Base-by-base conservation (phyloP, 805 yeast species). In the Zygosaccharomyces lentus region DNA sequence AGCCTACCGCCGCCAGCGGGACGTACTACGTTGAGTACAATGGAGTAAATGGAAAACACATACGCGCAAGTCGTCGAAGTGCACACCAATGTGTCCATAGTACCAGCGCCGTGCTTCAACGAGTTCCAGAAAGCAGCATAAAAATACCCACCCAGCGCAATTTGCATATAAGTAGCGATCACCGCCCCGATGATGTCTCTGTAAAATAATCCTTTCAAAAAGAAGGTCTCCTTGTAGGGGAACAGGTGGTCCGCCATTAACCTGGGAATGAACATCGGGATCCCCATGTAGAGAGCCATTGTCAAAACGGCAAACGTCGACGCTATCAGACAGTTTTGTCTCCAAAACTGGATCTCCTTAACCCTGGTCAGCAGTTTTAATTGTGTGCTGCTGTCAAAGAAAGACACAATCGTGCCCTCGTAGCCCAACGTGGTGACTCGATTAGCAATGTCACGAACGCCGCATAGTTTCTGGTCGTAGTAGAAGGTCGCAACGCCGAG, bases 61-160 rank as follows among this genome's bases (percentile, higher is more conserved):
- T 80, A 93, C 4, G 96, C 87, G 17, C 85, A 80, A 40, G 82
- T 67, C 0, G 96, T 89, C 3, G 97, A 87, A 16, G 86, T 72
- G 43, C 85, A 81, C 30, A 93, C 89, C 49, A 93, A 72, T 2
- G 91, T 85, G 65, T 93, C 99, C 99, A 93, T 95, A 6, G 91
- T 88, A 8, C 83, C 83, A 19, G 87, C 81, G 5, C 81, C 75
- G 57, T 86, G 89, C 43, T 71, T 71, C 17, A 89, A 48, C 6
- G 96, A 82, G 29, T 75, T 76, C 59, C 67, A 73, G 6, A 93
- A 78, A 46, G 87, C 82, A 39, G 65, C 67, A 65, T 80, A 80
- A 59, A 89, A 93, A 29, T 75, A 71, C 6, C 68, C 56, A 0
- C 96, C 97, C n/a, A 88, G 67, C 52, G 55, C 58, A 9, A 86